Evolutionary conservation across 2,329 filamentous ascomycete species (phyloP).

Genomic region (Cladosporium sp.): DNA sequence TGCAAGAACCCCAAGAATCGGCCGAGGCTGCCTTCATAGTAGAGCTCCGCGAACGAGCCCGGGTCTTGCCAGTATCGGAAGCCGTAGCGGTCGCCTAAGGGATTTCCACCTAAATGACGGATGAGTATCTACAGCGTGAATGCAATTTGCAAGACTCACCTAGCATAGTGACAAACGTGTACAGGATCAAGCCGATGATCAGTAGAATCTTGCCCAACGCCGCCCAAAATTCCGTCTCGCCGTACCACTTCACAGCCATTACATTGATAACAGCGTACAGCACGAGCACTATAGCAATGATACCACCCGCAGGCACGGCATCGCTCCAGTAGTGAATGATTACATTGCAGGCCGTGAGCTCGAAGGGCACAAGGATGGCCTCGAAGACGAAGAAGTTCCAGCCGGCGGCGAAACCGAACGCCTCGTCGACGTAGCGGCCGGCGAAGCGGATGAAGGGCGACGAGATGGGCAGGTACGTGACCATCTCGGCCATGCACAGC

Average conservation of each 20-base stretch:
- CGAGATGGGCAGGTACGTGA: slow-evolving; percentile 68
- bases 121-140: background rate
- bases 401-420: slow-evolving; percentile 47
- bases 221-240: slow-evolving; percentile 68
- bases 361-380: slow-evolving; percentile 43
- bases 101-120: slow-evolving; percentile 53
- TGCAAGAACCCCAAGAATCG: slow-evolving; percentile 69
- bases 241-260: slow-evolving; percentile 67
- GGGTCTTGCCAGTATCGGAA: slow-evolving; percentile 65
- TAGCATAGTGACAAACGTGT: slow-evolving; percentile 77
- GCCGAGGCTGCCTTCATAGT: slow-evolving; percentile 62
- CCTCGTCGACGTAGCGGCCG: slow-evolving; percentile 67
- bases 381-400: slow-evolving; percentile 38
- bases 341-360: slow-evolving; percentile 40
- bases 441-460: slow-evolving; percentile 75
- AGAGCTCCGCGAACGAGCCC: slow-evolving; percentile 48
- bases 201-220: slow-evolving; percentile 55
- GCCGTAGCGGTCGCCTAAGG: slow-evolving; percentile 61
- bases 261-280: slow-evolving; percentile 60
- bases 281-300: slow-evolving; percentile 55
- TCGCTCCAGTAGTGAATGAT: slow-evolving; percentile 33
- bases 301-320: slow-evolving; percentile 46
- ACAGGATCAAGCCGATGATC: slow-evolving; percentile 64
- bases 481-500: slow-evolving; percentile 62
- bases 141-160: slow-evolving; percentile 27